Percentiles rank a stretch among this genome's conserved stretches.
phyloP scores from a whole-genome alignment of 1,284 basidiomycete species.

The Austropuccinia psidii region DNA sequence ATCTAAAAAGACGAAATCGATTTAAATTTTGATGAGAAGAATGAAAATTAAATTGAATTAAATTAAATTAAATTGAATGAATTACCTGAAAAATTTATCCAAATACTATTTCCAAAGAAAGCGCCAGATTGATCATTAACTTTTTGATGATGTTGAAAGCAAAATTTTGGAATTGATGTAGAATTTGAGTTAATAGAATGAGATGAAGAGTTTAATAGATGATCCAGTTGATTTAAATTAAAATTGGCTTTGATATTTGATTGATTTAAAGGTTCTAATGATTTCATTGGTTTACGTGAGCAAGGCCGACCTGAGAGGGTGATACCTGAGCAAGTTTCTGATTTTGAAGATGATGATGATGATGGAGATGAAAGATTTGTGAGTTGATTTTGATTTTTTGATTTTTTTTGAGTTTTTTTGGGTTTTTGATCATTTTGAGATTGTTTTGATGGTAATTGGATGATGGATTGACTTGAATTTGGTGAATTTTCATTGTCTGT shows the following conservation, averaged over 20 bases:
- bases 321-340: not conserved
- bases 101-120: not conserved
- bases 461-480: no score
- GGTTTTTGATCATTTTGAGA: no score
- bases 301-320: constrained; percentile 17
- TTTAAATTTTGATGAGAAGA: not conserved
- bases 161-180: not conserved
- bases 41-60: not conserved
- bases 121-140: not conserved
- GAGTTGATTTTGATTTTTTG: no score
- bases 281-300: constrained; percentile 26
- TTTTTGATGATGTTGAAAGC: constrained; percentile 18
- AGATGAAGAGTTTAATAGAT: not conserved
- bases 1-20: not conserved
- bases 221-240: not conserved
- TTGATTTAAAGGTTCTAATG: not conserved
- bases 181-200: not conserved
- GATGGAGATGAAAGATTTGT: not conserved
- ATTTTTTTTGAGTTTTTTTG: no score
- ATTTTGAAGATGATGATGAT: not conserved
- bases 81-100: constrained; percentile 3
- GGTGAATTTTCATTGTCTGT: no score
- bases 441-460: no score
- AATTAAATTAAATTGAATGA: not conserved
- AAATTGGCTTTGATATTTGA: not conserved